Percentiles rank a stretch among this genome's conserved stretches.
Conservation (phyloP, 495 filamentous ascomycete genomes). For the Cercophora scortea region DNA sequence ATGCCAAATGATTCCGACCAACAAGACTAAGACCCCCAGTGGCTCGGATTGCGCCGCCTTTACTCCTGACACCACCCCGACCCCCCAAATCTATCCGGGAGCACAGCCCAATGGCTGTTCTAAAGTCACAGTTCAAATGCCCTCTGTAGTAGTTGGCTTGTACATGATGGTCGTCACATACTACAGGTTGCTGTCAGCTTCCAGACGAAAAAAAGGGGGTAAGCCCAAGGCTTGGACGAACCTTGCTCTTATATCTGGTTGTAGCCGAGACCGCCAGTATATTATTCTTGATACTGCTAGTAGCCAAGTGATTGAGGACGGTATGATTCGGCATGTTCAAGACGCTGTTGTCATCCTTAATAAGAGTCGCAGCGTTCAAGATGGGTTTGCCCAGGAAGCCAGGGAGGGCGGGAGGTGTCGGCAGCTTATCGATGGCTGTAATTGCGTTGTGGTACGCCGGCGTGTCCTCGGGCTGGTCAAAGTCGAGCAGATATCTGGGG, state of each 20-base stretch:
- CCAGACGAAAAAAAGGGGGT: not conserved
- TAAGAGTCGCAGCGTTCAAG: conserved; percentile 77
- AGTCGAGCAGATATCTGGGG: conserved; percentile 76
- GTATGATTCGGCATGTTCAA: conserved; percentile 95
- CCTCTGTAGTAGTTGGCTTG: conserved; percentile 60
- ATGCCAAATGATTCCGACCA: too few species aligned
- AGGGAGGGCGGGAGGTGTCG: conserved; percentile 77
- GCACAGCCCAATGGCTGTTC: not conserved
- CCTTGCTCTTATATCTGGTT: conserved; percentile 94
- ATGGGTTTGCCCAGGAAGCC: conserved; percentile 93
- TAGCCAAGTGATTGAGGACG: conserved; percentile 94
- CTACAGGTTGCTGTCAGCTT: conserved; percentile 37
- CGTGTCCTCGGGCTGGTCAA: conserved; percentile 75
- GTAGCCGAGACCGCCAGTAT: conserved; percentile 95
- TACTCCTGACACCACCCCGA: conserved; percentile 1
- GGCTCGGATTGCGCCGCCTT: not conserved
- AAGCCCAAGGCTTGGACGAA: conserved; percentile 16
- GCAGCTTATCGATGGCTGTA: conserved; percentile 62
- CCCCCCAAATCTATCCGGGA: not conserved
- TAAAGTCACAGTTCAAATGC: conserved; percentile 8
- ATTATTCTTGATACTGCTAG: conserved; percentile 94
- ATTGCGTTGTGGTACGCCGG: conserved; percentile 59
- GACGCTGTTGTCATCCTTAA: conserved; percentile 97
- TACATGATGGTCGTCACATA: conserved; percentile 98
- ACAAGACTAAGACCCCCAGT: not conserved